These are phyloP conservation scores for Ophiostoma piceae DNA, from an alignment of 2,329 filamentous ascomycete genomes.

Conservation along the genomic window DNA sequence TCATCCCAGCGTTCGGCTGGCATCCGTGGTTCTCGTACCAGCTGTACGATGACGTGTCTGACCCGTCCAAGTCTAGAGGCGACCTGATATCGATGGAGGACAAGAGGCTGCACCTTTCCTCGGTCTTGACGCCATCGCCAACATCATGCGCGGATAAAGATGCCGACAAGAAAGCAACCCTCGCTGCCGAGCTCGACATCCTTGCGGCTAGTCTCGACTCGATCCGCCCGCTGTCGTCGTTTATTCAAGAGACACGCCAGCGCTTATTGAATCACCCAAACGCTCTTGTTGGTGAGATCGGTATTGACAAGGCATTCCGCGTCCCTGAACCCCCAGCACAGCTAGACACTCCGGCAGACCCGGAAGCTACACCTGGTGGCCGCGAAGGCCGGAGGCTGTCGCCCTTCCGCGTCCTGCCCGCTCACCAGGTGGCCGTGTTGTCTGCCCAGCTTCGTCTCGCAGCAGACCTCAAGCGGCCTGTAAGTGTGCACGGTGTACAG, in stretches of 20 bases:
- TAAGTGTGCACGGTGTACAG: slow-evolving; percentile 69
- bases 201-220: slow-evolving; percentile 51
- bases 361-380: slow-evolving; percentile 60
- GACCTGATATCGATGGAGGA: slow-evolving; percentile 30
- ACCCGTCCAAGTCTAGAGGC: background rate
- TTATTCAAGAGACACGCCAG: slow-evolving; percentile 44
- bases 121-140: slow-evolving; percentile 56
- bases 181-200: slow-evolving; percentile 36
- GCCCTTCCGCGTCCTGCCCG: slow-evolving; percentile 60
- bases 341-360: background rate
- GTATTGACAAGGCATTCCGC: slow-evolving; percentile 70
- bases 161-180: slow-evolving; percentile 28
- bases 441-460: slow-evolving; percentile 66
- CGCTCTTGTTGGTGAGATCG: slow-evolving; percentile 71
- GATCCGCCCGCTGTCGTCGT: slow-evolving; percentile 49
- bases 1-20: slow-evolving; percentile 67
- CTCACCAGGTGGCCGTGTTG: slow-evolving; percentile 64
- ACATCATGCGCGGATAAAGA: background rate
- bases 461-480: slow-evolving; percentile 58
- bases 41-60: slow-evolving; percentile 57
- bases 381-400: slow-evolving; percentile 64
- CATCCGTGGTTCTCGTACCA: slow-evolving; percentile 83
- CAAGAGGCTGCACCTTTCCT: slow-evolving; percentile 57
- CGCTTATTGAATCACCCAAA: slow-evolving; percentile 51
- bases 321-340: slow-evolving; percentile 50